These are phyloP conservation scores for Umbelopsis sp. DNA, from an alignment of 192 early-diverging fungal genomes.

Conservation along the genomic window DNA sequence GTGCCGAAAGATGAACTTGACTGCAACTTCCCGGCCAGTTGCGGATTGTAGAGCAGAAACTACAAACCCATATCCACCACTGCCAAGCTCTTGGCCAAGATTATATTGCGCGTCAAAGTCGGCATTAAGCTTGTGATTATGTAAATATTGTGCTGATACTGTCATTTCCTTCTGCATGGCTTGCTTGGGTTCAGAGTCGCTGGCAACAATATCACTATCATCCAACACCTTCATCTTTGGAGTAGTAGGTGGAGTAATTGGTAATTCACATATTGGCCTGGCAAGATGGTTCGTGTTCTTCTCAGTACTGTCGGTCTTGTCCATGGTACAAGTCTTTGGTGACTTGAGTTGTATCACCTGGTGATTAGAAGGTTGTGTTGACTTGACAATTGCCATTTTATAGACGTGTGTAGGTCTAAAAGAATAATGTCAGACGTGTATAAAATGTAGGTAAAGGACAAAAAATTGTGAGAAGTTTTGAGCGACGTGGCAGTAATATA, in stretches of 20 bases:
- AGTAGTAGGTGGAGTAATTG: constrained; percentile 10
- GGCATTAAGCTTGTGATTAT: not conserved
- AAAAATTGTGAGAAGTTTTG: no score
- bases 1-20: constrained; percentile 71
- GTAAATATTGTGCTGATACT: not conserved
- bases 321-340: constrained; percentile 6
- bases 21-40: constrained; percentile 64
- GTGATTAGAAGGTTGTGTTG: not conserved
- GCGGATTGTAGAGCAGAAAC: constrained; percentile 52
- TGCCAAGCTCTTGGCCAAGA: constrained; percentile 62
- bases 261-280: constrained; percentile 9
- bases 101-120: constrained; percentile 36
- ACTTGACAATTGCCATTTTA: constrained; percentile 2
- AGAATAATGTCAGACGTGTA: no score
- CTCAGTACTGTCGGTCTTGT: not conserved
- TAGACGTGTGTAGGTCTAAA: not conserved
- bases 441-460: no score
- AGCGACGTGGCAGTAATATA: no score
- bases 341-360: constrained; percentile 12
- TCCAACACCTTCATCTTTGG: not conserved
- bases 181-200: not conserved
- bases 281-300: no score
- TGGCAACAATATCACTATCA: not conserved
- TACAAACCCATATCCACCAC: constrained; percentile 74
- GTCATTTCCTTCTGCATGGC: not conserved